Evolutionary conservation across 768 basidiomycete genomes (phyloP), one percentile per base, ranked within the genome.

Genomic region (Porphyrellus cyaneotinctus): DNA sequence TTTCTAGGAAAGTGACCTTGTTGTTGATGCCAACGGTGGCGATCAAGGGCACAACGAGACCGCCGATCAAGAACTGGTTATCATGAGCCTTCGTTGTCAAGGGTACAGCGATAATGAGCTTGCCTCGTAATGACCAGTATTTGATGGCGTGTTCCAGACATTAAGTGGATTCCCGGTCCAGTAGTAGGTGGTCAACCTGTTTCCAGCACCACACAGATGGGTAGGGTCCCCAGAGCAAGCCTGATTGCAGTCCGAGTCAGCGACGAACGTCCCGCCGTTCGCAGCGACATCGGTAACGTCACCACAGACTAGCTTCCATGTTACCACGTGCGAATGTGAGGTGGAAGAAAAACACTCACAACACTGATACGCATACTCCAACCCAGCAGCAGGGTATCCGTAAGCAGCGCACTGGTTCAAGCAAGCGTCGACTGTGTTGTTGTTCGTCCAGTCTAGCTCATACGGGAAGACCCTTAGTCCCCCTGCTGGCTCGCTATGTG

Each of bases 1-100:
- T 91, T 67, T 91, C 88, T 8, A 91, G 72, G 72, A 91, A 87
- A 2, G 83, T 79, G 43, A 91, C 83, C 63, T 91, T 91, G 74
- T 86, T 83, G 72, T 91, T 91, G 68, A 87, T 75, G 1, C 88
- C 87, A 30, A 91, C 72, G 0, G 88, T 90, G 4, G 85, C 82
- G 33, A 89, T 79, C 52, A 90, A 72, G 4, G 88, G 87, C 13
- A 88, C 82, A 47, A 88, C 75, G 30, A 88, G 75, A 3, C 88
- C 88, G 0, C 72, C 70, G 17, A 80, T 70, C 30, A 81, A 64
- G 60, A 74, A 75, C 75, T 79, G 45, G 17, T 31, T n/a, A 8
- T 45, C 26, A 46, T 63, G 23, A 57, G 43, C 13, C 17, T 17
- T 18, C 6, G 18, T 2, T 23, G 22, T 9, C 3, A 38, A 10